Evolutionary conservation across 2,329 filamentous ascomycete species (phyloP).

Genomic region (Myriosclerotinia scirpicola): DNA sequence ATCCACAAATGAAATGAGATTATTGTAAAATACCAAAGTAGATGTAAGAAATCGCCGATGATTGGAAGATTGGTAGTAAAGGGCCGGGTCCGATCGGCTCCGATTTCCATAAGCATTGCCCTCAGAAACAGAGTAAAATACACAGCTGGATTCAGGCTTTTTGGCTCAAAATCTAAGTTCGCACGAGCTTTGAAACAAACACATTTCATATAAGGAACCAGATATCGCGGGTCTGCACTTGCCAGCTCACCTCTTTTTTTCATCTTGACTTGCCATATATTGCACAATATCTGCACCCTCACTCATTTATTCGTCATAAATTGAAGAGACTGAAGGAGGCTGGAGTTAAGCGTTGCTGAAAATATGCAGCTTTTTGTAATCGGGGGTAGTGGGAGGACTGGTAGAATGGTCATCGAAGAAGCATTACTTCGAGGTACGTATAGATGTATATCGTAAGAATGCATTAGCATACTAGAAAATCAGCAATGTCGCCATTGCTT

Average conservation of each 20-base stretch:
- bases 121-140: background rate
- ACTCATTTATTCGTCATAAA: background rate
- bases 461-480: background rate
- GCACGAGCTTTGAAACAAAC: background rate
- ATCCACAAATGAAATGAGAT: background rate
- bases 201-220: conserved; percentile 4
- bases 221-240: background rate
- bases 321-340: background rate
- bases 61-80: background rate
- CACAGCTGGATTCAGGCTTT: background rate
- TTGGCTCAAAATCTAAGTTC: background rate
- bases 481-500: conserved; percentile 14
- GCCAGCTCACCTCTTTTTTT: background rate
- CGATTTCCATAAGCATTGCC: background rate
- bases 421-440: conserved; percentile 33
- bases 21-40: background rate
- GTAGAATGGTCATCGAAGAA: conserved; percentile 46
- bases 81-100: conserved; percentile 15
- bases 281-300: background rate
- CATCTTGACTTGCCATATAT: background rate
- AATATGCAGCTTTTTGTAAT: conserved; percentile 44
- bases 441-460: conserved; percentile 14
- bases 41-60: background rate
- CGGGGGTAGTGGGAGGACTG: conserved; percentile 50
- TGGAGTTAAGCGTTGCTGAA: background rate